Evolutionary conservation across 129 eudicot species (phyloP), one percentile per base, ranked within the genome.

Genomic region (Saposhnikovia divaricata): DNA sequence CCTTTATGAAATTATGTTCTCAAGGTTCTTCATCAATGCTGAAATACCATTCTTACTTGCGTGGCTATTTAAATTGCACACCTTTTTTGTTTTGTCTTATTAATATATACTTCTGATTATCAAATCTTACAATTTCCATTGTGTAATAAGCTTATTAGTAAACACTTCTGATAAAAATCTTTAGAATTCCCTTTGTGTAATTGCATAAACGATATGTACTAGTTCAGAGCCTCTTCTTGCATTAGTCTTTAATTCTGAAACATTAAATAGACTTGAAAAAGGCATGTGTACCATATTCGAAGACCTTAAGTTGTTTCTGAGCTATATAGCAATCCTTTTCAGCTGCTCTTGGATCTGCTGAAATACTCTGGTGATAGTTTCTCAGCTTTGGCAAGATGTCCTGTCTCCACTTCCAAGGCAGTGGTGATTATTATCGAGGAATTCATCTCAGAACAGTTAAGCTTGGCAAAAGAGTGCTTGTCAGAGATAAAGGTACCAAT

Each of bases 331-430:
- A 47, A 44, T 47, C 83, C 48, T 61, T 82, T 87, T 84, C 91
- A 95, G 99, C 81, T 95, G 85, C 91, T 95, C 72, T 85, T 89
- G 95, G 90, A 92, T 82, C 55, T 91, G 87, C 82, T 95, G 82
- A 77, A 82, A 78, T 92, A 87, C 81, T 92, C 95, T 1, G 86
- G 86, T 79, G 79, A 86, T 76, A 87, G 85, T 86, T 81, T 90
- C 82, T 87, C 93, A 75, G 80, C 84, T 86, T 82, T 92, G 81
- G 84, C 89, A 78, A 90, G 86, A 68, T 87, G 79, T 83, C 91
- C 93, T 9, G 84, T 85, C 70, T 76, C 89, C 50, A 84, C 71
- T 78, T 75, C 57, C 68, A 87, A 90, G 80, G 91, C 81, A 45
- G 79, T 87, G 85, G 80, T 84, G 85, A 42, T 76, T 43, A 78